Percentiles rank a stretch among this genome's conserved stretches.
Evolutionary conservation across 192 early-diverging fungal species (phyloP).

Genomic region (Coemansia asiatica): DNA sequence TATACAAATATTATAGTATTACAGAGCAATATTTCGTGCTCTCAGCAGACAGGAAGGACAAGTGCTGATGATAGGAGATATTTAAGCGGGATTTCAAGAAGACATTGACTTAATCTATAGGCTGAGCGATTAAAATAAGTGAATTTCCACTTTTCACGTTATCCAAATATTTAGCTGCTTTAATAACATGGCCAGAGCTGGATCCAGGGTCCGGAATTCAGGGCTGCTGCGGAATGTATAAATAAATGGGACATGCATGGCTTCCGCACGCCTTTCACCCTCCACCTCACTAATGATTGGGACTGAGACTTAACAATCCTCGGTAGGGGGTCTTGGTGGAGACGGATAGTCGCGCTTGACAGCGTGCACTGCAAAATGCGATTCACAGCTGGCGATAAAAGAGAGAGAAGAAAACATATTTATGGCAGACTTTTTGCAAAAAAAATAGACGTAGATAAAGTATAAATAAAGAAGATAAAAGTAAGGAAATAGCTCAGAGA

Average conservation of each 20-base stretch:
- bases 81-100: constrained; percentile 3
- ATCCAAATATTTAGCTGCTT: too few relatives aligned
- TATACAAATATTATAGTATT: neutral
- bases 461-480: neutral
- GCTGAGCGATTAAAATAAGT: too few relatives aligned
- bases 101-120: too few relatives aligned
- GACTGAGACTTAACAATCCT: constrained; percentile 9
- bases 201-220: neutral
- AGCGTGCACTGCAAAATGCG: neutral
- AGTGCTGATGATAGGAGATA: neutral
- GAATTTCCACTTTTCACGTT: too few relatives aligned
- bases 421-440: too few relatives aligned
- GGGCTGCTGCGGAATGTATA: neutral
- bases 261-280: too few relatives aligned
- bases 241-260: neutral
- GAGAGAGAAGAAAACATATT: too few relatives aligned
- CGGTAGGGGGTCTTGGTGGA: constrained; percentile 33
- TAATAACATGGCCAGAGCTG: neutral
- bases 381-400: too few relatives aligned
- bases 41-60: neutral
- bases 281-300: too few relatives aligned
- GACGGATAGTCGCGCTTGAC: constrained; percentile 33
- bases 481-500: neutral
- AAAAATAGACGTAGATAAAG: neutral
- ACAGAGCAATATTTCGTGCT: neutral